Evolutionary conservation across 2,329 filamentous ascomycete genomes (phyloP).

Genomic region (Apiospora kogelbergensis): DNA sequence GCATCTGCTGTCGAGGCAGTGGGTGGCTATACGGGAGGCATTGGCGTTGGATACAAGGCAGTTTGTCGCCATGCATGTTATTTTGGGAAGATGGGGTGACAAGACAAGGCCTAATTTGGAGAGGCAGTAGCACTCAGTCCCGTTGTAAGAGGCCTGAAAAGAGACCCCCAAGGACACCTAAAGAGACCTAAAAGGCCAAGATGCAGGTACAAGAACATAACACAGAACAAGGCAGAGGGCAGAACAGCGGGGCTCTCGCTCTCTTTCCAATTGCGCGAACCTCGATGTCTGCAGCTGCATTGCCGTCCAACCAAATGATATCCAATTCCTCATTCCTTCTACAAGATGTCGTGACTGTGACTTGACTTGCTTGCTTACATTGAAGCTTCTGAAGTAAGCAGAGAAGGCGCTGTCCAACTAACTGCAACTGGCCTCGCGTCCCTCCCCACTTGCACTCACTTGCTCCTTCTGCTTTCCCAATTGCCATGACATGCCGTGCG

Average conservation of each 20-base stretch:
- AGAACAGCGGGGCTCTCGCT: too few species aligned
- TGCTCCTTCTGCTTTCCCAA: background rate
- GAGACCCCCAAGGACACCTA: too few species aligned
- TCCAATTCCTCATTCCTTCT: too few species aligned
- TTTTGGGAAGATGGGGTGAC: background rate
- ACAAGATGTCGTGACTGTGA: too few species aligned
- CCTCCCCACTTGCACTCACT: background rate
- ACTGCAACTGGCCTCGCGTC: background rate
- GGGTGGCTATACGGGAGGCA: conserved; percentile 1
- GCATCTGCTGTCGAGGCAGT: background rate
- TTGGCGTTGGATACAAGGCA: background rate
- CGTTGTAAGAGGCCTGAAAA: background rate
- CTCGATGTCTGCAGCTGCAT: too few species aligned
- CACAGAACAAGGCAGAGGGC: background rate
- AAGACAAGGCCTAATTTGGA: background rate
- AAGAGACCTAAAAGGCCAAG: too few species aligned
- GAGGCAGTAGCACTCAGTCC: background rate
- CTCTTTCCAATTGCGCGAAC: too few species aligned
- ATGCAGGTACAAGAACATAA: too few species aligned
- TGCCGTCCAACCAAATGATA: too few species aligned
- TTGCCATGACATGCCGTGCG: too few species aligned
- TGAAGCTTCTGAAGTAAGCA: background rate
- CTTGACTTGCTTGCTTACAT: too few species aligned
- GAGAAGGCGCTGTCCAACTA: background rate
- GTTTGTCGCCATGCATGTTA: background rate